Percentiles rank a stretch among this genome's conserved stretches.
Conservation (phyloP, 306 rosid species). For the Prunus fruticosa region DNA sequence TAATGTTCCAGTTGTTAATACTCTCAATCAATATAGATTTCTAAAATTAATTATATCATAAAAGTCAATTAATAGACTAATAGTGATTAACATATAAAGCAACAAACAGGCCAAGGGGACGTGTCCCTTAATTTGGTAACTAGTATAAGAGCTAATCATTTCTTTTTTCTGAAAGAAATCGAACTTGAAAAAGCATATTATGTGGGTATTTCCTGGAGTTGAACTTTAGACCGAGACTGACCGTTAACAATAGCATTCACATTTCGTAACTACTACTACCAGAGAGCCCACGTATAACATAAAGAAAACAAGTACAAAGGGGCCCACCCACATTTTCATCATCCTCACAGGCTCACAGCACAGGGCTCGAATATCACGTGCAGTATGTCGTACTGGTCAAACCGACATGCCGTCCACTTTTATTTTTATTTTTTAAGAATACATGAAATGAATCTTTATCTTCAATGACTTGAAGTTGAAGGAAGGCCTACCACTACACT, state of each 20-base stretch:
- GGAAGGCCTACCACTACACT: background rate
- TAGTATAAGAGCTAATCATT: no score
- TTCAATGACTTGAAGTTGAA: background rate
- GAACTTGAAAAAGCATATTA: no score
- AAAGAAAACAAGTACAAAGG: background rate
- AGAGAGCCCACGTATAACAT: slow-evolving; percentile 3
- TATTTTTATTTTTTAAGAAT: background rate
- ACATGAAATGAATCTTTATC: background rate
- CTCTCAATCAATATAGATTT: background rate
- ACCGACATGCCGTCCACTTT: slow-evolving; percentile 37
- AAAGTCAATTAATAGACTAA: background rate
- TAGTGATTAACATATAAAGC: no score
- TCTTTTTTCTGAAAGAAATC: no score
- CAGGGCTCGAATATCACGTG: slow-evolving; percentile 41
- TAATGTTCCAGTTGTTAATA: background rate
- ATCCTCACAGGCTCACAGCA: background rate
- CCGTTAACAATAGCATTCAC: no score
- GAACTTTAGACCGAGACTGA: no score
- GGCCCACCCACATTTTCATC: background rate
- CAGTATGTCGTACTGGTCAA: slow-evolving; percentile 30
- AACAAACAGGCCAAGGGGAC: no score
- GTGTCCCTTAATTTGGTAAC: no score
- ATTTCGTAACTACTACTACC: background rate
- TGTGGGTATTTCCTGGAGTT: no score
- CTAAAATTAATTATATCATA: background rate